Percentiles rank a stretch among this genome's conserved stretches.
Evolutionary conservation across 2,329 filamentous ascomycete species (phyloP).

Genomic region (Aureobasidium leucospermi): DNA sequence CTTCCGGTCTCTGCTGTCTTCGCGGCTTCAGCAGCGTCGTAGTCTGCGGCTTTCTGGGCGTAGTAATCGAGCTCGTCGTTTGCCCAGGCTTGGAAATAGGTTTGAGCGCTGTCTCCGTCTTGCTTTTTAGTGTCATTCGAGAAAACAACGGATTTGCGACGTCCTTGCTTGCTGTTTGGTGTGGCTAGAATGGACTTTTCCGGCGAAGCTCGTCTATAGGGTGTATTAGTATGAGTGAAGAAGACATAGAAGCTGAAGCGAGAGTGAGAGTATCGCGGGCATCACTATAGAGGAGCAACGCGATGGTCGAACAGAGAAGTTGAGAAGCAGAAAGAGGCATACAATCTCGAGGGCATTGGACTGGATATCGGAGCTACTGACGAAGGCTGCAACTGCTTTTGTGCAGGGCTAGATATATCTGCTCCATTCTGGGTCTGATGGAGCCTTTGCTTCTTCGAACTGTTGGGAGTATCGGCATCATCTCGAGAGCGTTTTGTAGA

Average conservation of each 20-base stretch:
- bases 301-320: neutral
- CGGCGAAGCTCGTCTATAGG: constrained; percentile 2
- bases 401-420: constrained; percentile 4
- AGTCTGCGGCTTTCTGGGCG: constrained; percentile 3
- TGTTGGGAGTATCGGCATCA: neutral
- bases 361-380: constrained; percentile 11
- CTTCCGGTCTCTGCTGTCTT: constrained; percentile 17
- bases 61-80: constrained; percentile 19
- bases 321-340: neutral
- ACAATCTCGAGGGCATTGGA: constrained; percentile 2
- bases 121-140: constrained; percentile 54
- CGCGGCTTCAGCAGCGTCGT: constrained; percentile 22
- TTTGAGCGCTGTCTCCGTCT: constrained; percentile 48
- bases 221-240: neutral
- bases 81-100: constrained; percentile 46
- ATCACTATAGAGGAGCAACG: neutral
- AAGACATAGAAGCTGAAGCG: neutral
- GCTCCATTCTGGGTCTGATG: neutral
- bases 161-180: constrained; percentile 18
- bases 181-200: constrained; percentile 9
- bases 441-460: constrained; percentile 11
- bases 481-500: neutral
- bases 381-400: neutral
- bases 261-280: neutral
- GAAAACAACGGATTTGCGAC: constrained; percentile 57